Base-by-base conservation (phyloP, 352 stramenopile species). In the Vaucheria bursata region DNA sequence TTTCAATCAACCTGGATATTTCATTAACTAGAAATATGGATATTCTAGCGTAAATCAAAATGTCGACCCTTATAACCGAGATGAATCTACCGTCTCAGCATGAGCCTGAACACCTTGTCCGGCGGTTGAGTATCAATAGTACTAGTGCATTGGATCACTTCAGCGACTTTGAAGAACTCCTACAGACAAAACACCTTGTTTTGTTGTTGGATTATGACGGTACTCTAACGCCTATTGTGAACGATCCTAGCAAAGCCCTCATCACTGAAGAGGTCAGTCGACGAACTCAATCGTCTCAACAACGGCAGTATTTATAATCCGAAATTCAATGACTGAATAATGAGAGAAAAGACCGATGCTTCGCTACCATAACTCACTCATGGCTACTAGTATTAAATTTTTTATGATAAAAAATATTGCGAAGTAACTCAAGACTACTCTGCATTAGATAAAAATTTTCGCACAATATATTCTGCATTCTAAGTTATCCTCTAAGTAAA, bases 201-300 rank as follows among this genome's bases (percentile, higher is more conserved):
- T 18, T 59, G 45, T 25, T 36, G 12, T 25, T 25, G 45, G 45
- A 18, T 25, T 59, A 18, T 18, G 90, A 95, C 36, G 90, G 90
- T 29, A 95, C 90, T 36, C 85, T 95, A 5, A 94, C 89, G 12
- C 90, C 90, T 1, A 95, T 95, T 50, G 90, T 95, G 66, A 93
- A 89, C 50, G 89, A 95, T 80, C 90, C 90, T 33, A 86, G 85
- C 49, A 83, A 89, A 66, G 90, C 90, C 36, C 72, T 88, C 67
- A 85, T 95, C 59, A 86, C 89, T 7, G 78, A 88, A 0, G 85
- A 69, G 66, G 75, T 77, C 59, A 70, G n/a, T 18, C 3, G 7
- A 33, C 5, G 49, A 7, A 66, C 66, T 3, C 67, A 3, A 1
- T 67, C 66, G 8, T 12, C 37, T 34, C 66, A 52, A n/a, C 25